A percentile compares a stretch with the other conserved stretches of the same genome.
These are phyloP conservation scores for Penicillium janthinellum DNA, from an alignment of 2,329 filamentous ascomycete species.

Conservation along the genomic window DNA sequence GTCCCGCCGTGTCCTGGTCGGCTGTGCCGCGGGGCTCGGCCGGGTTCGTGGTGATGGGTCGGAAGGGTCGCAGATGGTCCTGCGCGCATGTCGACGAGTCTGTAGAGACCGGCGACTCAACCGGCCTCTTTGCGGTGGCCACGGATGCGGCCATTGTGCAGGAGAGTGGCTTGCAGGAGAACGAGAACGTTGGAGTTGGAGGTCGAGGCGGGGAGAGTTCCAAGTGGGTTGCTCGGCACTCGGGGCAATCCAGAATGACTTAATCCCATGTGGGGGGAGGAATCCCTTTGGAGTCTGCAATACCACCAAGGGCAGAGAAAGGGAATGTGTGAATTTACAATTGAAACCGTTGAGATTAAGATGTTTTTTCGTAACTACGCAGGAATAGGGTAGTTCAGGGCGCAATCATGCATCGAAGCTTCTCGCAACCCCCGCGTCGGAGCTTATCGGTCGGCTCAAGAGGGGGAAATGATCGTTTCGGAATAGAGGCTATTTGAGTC, in stretches of 20 bases:
- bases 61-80: constrained; percentile 23
- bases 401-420: constrained; percentile 5
- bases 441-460: constrained; percentile 1
- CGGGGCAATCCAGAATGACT: constrained; percentile 15
- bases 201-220: constrained; percentile 13
- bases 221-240: constrained; percentile 19
- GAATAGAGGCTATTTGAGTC: too few species aligned
- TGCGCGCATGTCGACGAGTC: constrained; percentile 10
- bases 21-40: constrained; percentile 14
- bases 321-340: too few species aligned
- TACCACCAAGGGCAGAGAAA: background rate
- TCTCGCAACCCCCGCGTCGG: constrained; percentile 7
- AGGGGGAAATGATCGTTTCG: too few species aligned
- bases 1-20: background rate
- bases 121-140: background rate
- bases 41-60: background rate
- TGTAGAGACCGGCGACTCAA: constrained; percentile 4
- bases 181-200: constrained; percentile 7
- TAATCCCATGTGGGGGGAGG: constrained; percentile 17
- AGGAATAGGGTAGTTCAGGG: too few species aligned
- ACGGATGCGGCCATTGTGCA: constrained; percentile 16
- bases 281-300: background rate
- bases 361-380: background rate
- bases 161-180: background rate
- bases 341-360: background rate